Base-by-base conservation (phyloP, 164 flowering plant genomes). In the Paratinospora sagittata region DNA sequence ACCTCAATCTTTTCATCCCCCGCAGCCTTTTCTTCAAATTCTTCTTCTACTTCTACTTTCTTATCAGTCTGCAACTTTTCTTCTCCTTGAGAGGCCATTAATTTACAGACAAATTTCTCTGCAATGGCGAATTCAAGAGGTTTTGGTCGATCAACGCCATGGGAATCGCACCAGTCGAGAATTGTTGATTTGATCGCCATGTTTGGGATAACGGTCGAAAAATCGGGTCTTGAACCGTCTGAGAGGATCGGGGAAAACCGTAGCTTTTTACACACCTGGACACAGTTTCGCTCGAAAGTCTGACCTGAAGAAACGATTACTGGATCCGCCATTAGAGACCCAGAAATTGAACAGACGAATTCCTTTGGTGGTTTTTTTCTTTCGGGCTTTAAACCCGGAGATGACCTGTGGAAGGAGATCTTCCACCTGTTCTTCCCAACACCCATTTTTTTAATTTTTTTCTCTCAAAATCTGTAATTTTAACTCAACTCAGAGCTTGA, bases 281-380 rank as follows among this genome's bases (percentile, higher is more conserved):
- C 87, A 41, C 85, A 85, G 21, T 72, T 65, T 0, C 96, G 86
- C 80, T 93, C 98, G 75, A 90, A 90, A 21, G 96, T 88, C 55
- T 93, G 96, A 30, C 98, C 99, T 14, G 99, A 91, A 6, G 90
- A 49, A 41, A 96, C 91, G 2, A 93, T 87, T 27, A 91, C 97
- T 0, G 99, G 98, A 75, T 96, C 98, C 6, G 82, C 79, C 93
- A 93, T 93, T 5, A 91, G 64, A 8, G 85, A 69, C 13, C 85
- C 88, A 41, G 87, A 84, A 72, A 96, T 81, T 7, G 97, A 93
- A 70, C 99, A 96, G 37, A 93, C 34, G 76, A 88, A 89, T 60
- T 96, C 96, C 36, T 74, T 67, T 0, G 92, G 98, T 0, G 92
- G 86, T 1, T 72, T 17, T 13, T 47, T 69, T 8, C 24, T 62